Percentiles rank a stretch among this genome's conserved stretches.
Evolutionary conservation across 2,329 filamentous ascomycete genomes (phyloP).

Genomic region (Talaromyces sp.): DNA sequence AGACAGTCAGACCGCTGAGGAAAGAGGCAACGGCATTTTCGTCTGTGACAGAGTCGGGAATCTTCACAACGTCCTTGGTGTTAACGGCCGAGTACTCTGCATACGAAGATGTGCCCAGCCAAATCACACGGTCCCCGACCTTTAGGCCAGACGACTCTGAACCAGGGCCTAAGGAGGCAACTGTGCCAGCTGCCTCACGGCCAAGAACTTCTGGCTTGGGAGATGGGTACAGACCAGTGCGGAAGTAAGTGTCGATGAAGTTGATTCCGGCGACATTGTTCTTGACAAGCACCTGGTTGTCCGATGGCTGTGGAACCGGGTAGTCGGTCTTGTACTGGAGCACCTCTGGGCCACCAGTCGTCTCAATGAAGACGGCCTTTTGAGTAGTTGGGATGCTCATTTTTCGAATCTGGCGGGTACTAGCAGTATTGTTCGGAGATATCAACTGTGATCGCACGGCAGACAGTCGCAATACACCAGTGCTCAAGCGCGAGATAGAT

Average conservation of each 20-base stretch:
- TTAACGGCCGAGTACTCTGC: slow-evolving; percentile 55
- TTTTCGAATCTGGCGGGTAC: slow-evolving; percentile 5
- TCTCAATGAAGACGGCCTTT: slow-evolving; percentile 66
- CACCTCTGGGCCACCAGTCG: slow-evolving; percentile 66
- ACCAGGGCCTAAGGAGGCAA: slow-evolving; percentile 57
- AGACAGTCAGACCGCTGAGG: slow-evolving; percentile 78
- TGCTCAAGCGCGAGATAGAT: not conserved
- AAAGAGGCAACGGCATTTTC: slow-evolving; percentile 62
- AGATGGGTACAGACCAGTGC: slow-evolving; percentile 72
- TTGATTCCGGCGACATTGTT: slow-evolving; percentile 79
- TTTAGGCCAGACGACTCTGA: slow-evolving; percentile 49
- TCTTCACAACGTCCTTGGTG: slow-evolving; percentile 49
- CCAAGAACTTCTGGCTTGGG: slow-evolving; percentile 69
- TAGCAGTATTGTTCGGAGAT: not conserved
- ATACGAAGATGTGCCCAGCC: slow-evolving; percentile 53
- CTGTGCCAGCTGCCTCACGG: slow-evolving; percentile 68
- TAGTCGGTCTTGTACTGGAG: slow-evolving; percentile 65
- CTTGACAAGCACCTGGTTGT: slow-evolving; percentile 71
- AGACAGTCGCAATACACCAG: not conserved
- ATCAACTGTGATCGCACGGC: slow-evolving; percentile 5
- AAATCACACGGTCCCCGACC: slow-evolving; percentile 66
- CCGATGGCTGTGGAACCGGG: slow-evolving; percentile 61
- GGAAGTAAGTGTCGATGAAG: slow-evolving; percentile 90
- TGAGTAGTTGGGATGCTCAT: slow-evolving; percentile 56
- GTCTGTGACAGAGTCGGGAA: slow-evolving; percentile 58